Base-by-base conservation (phyloP, 1,284 basidiomycete species). In the Dichomitus squalens region DNA sequence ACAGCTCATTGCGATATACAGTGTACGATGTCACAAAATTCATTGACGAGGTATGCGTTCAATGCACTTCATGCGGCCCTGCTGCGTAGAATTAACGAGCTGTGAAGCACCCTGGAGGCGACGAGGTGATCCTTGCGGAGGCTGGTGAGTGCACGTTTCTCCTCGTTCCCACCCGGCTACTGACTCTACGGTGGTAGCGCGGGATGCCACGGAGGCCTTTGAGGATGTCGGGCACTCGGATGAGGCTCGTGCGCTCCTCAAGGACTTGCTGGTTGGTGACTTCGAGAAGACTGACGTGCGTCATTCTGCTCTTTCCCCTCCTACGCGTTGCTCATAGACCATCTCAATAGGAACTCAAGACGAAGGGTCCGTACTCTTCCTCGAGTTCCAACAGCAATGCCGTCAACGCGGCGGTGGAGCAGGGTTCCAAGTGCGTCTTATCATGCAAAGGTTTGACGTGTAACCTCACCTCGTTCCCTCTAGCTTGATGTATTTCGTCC, bases 151-250 rank as follows among this genome's bases (percentile, higher is more conserved):
- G 54, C 21, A 31, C 53, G 40, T 58, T 33, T 31, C 33, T 39
- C 16, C 25, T n/a, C 36, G 4, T 34, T 33, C 7, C 34, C 23
- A 33, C 23, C 51, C 55, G 6, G 16, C 18, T 18, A 53, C 50
- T 44, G 46, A 64, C 55, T 59, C 31, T 63, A 20, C 20, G 27
- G 18, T 12, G 44, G 18, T 68, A 92, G 91, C 90, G 68, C 88
- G 90, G 72, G 96, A 99, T 74, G 95, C 95, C 27, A 97, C 96
- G 41, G 97, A 99, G 73, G 95, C 96, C 11, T 99, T 99, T 70
- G 97, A 99, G 79, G 97, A 99, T 74, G 96, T 99, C 48, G 96
- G 97, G 43, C 96, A 99, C 84, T 98, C 96, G 16, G 97, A 99
- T 70, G 97, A 99, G 76, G 97, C 96, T 16, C 88, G 96, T 58